These are phyloP conservation scores for Ajuga reptans DNA, from an alignment of 305 asterid species.

Conservation along the genomic window DNA sequence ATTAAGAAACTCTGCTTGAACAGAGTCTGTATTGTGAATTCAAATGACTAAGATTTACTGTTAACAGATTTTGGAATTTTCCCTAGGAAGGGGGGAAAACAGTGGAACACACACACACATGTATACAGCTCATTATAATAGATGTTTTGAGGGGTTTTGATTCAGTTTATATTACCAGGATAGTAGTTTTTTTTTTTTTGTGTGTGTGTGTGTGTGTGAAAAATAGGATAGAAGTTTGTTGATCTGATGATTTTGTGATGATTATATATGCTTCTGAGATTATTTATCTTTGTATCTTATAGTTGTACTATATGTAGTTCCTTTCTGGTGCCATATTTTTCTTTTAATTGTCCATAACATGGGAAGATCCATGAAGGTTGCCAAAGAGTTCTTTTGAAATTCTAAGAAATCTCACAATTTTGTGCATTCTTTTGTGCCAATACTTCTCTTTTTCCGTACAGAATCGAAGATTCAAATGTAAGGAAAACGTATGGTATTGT, in stretches of 20 bases:
- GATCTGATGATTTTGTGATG: neutral
- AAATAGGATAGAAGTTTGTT: too few species aligned
- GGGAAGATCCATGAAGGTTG: constrained; percentile 2
- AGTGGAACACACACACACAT: neutral
- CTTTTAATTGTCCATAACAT: neutral
- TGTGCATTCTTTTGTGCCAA: neutral
- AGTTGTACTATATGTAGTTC: neutral
- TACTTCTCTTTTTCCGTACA: neutral
- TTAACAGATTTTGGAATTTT: neutral
- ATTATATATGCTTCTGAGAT: neutral
- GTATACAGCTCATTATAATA: neutral
- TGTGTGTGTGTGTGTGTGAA: too few species aligned
- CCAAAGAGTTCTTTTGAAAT: neutral
- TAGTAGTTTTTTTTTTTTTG: neutral
- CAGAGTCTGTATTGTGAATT: constrained; percentile 1
- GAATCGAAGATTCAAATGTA: neutral
- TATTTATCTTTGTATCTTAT: neutral
- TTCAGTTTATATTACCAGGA: neutral
- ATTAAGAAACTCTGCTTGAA: constrained; percentile 11
- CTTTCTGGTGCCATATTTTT: neutral
- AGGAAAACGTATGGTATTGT: neutral
- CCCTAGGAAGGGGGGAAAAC: neutral
- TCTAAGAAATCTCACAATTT: neutral
- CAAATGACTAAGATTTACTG: constrained; percentile 10
- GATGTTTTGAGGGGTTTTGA: neutral